These are phyloP conservation scores for Podila epigama DNA, from an alignment of 192 early-diverging fungal genomes.

Conservation along the genomic window DNA sequence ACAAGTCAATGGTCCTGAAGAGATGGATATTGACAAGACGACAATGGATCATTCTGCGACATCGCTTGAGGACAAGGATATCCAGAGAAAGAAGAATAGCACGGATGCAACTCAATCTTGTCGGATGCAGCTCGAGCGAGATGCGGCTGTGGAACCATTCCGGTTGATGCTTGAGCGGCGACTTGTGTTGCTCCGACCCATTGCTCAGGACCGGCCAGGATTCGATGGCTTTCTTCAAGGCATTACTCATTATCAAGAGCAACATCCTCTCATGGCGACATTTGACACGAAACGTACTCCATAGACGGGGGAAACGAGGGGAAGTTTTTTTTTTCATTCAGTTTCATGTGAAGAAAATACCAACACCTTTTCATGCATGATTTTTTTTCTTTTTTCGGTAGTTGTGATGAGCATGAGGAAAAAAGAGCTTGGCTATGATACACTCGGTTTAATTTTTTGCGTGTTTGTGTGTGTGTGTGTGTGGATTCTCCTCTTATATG, in stretches of 20 bases:
- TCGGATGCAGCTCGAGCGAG: slow-evolving; percentile 22
- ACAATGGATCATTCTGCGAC: background rate
- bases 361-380: background rate
- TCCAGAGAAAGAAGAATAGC: background rate
- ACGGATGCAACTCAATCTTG: background rate
- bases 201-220: slow-evolving; percentile 37
- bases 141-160: slow-evolving; percentile 32
- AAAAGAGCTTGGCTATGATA: no score
- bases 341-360: no score
- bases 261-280: background rate
- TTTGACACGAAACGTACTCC: background rate
- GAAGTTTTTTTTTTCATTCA: background rate
- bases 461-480: no score
- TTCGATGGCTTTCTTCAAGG: slow-evolving; percentile 44
- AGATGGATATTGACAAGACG: slow-evolving; percentile 12
- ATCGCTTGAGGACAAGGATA: background rate
- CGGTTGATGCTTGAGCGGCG: slow-evolving; percentile 29
- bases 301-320: background rate
- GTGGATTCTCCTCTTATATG: no score
- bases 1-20: background rate
- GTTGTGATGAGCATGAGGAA: background rate
- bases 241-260: slow-evolving; percentile 18
- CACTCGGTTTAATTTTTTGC: no score
- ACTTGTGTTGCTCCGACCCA: slow-evolving; percentile 7
- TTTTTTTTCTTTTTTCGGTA: background rate